Conservation (phyloP, 1,139 yeast species). For the Suhomyces coccinellae region DNA sequence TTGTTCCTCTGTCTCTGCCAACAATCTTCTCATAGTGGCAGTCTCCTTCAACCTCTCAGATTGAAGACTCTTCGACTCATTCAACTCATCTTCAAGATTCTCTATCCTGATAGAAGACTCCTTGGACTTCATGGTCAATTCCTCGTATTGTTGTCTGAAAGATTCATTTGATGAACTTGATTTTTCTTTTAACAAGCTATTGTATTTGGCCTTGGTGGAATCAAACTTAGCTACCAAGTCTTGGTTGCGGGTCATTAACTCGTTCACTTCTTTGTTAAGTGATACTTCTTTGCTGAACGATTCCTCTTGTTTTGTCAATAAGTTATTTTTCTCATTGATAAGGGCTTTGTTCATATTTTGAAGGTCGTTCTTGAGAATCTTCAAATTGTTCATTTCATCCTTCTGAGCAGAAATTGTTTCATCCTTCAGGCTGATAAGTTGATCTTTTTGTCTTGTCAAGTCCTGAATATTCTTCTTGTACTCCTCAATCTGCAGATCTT, state of each 20-base stretch:
- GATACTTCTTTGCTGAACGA: constrained; percentile 38
- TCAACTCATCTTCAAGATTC: constrained; percentile 74
- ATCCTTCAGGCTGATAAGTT: constrained; percentile 20
- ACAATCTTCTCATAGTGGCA: constrained; percentile 64
- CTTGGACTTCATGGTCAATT: constrained; percentile 62
- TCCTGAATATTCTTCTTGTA: constrained; percentile 39
- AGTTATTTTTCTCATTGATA: constrained; percentile 38
- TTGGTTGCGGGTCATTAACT: constrained; percentile 54
- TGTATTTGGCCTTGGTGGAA: constrained; percentile 52
- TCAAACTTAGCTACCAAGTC: constrained; percentile 49
- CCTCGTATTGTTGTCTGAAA: constrained; percentile 75
- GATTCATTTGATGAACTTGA: constrained; percentile 52
- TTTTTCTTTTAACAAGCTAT: constrained; percentile 47
- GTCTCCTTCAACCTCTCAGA: constrained; percentile 84
- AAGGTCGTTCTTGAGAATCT: constrained; percentile 44
- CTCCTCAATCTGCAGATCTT: constrained; percentile 51
- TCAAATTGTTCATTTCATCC: constrained; percentile 43
- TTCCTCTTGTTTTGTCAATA: constrained; percentile 43
- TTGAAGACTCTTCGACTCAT: constrained; percentile 67
- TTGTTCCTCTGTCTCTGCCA: constrained; percentile 67
- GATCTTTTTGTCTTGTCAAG: constrained; percentile 30
- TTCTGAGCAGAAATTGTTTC: constrained; percentile 25
- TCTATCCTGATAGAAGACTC: constrained; percentile 66
- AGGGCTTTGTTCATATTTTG: constrained; percentile 36
- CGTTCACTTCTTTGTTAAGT: constrained; percentile 25